Percentiles rank a stretch among this genome's conserved stretches.
Evolutionary conservation across 176 grass and related monocot genomes (phyloP).

Genomic region (Ensete ventricosum): DNA sequence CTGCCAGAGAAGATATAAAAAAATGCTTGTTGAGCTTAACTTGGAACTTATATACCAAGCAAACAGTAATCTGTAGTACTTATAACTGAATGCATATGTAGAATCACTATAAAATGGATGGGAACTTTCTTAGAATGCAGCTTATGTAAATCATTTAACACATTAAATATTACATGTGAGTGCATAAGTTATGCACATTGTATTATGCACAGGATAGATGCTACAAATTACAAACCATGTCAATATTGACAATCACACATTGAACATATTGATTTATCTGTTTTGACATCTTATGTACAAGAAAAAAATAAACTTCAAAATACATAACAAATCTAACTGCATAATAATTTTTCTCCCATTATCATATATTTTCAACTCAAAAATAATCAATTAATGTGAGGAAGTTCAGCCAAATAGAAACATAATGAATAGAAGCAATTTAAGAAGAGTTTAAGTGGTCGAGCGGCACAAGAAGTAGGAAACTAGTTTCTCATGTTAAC

Average conservation of each 20-base stretch:
- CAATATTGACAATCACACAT: not conserved
- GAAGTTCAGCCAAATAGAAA: too few species aligned
- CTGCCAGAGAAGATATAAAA: slow-evolving; percentile 10
- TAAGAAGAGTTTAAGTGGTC: too few species aligned
- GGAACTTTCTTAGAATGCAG: not conserved
- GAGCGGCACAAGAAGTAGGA: too few species aligned
- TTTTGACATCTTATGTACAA: not conserved
- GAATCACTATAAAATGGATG: not conserved
- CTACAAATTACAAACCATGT: not conserved
- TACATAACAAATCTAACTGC: not conserved
- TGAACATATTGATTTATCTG: not conserved
- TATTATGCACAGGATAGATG: not conserved
- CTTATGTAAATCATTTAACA: not conserved
- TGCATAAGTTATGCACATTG: not conserved
- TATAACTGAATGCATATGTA: not conserved
- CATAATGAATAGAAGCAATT: too few species aligned
- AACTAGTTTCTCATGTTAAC: too few species aligned
- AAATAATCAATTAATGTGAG: too few species aligned
- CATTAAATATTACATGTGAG: not conserved
- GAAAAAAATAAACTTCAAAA: not conserved
- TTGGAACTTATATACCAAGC: not conserved
- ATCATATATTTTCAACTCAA: too few species aligned
- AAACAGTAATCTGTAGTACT: not conserved
- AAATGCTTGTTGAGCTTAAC: not conserved
- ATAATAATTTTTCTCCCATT: not conserved